These are phyloP conservation scores for Nemania sp. DNA, from an alignment of 2,329 filamentous ascomycete species.

Conservation along the genomic window DNA sequence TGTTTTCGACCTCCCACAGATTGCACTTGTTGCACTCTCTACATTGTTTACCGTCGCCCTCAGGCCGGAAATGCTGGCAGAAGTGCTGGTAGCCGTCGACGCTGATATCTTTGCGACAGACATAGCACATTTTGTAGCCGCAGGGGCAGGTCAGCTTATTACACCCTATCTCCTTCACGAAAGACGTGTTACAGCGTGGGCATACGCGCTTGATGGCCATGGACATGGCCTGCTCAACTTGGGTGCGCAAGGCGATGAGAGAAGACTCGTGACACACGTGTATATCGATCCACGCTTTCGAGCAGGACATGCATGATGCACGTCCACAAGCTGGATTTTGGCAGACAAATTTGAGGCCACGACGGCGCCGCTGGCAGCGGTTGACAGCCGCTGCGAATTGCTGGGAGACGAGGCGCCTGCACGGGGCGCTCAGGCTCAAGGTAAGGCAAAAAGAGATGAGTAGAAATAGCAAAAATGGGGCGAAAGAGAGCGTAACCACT, in stretches of 20 bases:
- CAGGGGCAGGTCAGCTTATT: conserved; percentile 97
- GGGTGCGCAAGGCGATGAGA: conserved; percentile 78
- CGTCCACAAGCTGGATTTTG: conserved; percentile 68
- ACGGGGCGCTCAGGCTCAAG: conserved; percentile 47
- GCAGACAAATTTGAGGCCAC: conserved; percentile 78
- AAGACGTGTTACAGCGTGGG: conserved; percentile 85
- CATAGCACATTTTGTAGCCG: conserved; percentile 97
- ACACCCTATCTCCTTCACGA: conserved; percentile 91
- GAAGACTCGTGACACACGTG: conserved; percentile 89
- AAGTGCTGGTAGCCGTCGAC: conserved; percentile 89
- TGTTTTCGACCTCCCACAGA: conserved; percentile 75
- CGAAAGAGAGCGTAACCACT: conserved; percentile 49
- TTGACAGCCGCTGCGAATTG: conserved; percentile 64
- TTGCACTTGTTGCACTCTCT: conserved; percentile 80
- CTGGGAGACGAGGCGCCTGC: conserved; percentile 46
- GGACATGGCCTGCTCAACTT: conserved; percentile 91
- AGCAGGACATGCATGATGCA: conserved; percentile 78
- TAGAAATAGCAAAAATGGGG: conserved; percentile 57
- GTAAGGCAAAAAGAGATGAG: conserved; percentile 45
- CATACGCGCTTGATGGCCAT: conserved; percentile 94
- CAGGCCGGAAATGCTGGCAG: conserved; percentile 89
- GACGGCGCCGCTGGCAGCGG: conserved; percentile 70
- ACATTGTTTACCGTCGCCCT: conserved; percentile 73
- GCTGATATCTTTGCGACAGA: conserved; percentile 78
- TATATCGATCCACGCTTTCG: conserved; percentile 81